phyloP scores from a whole-genome alignment of 2,329 filamentous ascomycete species.

The Tricladium varicosporioides region DNA sequence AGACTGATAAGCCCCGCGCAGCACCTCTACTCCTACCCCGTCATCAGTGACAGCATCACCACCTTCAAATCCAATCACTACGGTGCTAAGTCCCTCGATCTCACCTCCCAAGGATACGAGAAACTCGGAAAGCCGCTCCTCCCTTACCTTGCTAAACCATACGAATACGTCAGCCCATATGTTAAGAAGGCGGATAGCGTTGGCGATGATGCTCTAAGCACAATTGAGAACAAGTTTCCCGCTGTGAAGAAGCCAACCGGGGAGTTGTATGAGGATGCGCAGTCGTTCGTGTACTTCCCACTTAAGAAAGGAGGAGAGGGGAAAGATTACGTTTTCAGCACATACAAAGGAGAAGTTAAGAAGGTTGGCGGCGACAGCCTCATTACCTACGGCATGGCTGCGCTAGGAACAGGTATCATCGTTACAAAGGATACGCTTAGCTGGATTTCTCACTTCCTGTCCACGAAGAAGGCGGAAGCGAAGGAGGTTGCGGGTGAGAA shows the following conservation, averaged over 20 bases:
- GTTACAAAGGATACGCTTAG: conserved; percentile 63
- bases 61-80: conserved; percentile 80
- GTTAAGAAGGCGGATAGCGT: conserved; percentile 77
- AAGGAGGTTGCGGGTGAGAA: conserved; percentile 54
- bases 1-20: conserved; percentile 37
- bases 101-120: conserved; percentile 16
- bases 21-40: conserved; percentile 83
- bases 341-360: conserved; percentile 59
- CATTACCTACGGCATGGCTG: conserved; percentile 68
- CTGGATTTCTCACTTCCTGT: conserved; percentile 58
- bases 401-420: conserved; percentile 64
- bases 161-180: conserved; percentile 81
- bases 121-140: conserved; percentile 71
- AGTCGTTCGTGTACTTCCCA: conserved; percentile 60
- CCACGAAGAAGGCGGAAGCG: conserved; percentile 60
- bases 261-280: conserved; percentile 65
- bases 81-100: conserved; percentile 73
- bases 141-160: conserved; percentile 75
- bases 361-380: conserved; percentile 62
- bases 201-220: conserved; percentile 67
- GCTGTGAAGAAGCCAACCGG: conserved; percentile 72
- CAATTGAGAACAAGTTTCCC: conserved; percentile 69
- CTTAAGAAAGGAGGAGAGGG: conserved; percentile 59
- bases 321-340: conserved; percentile 57
- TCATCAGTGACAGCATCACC: conserved; percentile 75